Base-by-base conservation (phyloP, 805 yeast genomes). In the Lachancea nothofagi region DNA sequence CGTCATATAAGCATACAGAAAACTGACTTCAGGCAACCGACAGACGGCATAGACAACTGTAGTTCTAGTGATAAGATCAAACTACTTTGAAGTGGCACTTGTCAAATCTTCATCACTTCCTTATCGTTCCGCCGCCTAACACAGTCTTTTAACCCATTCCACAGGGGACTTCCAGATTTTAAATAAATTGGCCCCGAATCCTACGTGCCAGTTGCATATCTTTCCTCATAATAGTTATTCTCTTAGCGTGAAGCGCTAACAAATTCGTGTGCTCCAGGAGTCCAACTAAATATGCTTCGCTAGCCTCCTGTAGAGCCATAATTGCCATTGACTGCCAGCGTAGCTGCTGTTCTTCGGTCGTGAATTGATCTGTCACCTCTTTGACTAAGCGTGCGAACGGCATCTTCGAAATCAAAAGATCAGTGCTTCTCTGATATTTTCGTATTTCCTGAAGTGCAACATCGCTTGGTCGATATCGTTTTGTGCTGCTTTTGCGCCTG, bases 201-300 rank as follows among this genome's bases (percentile, higher is more conserved):
- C 90, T 69, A 64, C 93, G 71, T 3, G 93, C 93, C 48, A 83
- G 64, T 54, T 83, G 89, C 45, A 83, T 78, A 56, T 83, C 94
- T 58, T 80, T 82, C 53, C 80, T 83, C 90, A 83, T 83, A 24
- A 83, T 81, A 0, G 94, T 83, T n/a, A 83, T 87, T 50, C 94
- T 64, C 53, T 79, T 82, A 1, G 88, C 89, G 60, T 83, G 93
- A 27, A 83, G 63, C 10, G 93, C 93, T 58, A 86, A 69, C 27
- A 83, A 56, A 50, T 83, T 83, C 3, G 89, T 83, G 55, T 83
- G 93, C 53, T 83, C 93, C 36, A 83, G 65, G 27, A 83, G 62
- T 39, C 83, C 83, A 9, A 83, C 80, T 44, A 83, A 58, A 46
- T 77, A 83, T 1, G 90, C 89, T 55, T 83, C 94, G 35, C 83